phyloP scores from a whole-genome alignment of 163 green algal species.

The Chlamydomonas reinhardtii region DNA sequence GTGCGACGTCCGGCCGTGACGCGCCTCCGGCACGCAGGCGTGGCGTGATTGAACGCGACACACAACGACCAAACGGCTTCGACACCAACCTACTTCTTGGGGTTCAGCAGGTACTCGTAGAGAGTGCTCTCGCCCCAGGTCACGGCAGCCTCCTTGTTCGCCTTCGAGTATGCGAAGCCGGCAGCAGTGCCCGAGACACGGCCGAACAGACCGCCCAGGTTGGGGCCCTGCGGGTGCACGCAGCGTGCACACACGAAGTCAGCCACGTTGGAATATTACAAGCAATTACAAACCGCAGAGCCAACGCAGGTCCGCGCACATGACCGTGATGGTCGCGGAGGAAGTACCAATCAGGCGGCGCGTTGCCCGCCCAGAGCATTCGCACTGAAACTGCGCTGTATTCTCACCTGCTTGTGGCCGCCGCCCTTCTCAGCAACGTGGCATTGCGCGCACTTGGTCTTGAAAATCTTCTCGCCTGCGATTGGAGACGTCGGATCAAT shows the following conservation, averaged over 20 bases:
- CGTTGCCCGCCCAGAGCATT: too few relatives aligned
- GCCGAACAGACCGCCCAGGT: conserved; percentile 68
- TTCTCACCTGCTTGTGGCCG: conserved; percentile 95
- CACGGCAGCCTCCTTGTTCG: conserved; percentile 97
- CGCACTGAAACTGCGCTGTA: too few relatives aligned
- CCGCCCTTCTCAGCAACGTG: conserved; percentile 92
- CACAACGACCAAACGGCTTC: neutral
- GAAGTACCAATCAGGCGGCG: conserved; percentile 5
- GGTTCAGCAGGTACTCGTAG: conserved; percentile 90
- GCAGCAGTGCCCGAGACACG: conserved; percentile 64
- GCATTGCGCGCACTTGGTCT: conserved; percentile 98
- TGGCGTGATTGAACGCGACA: too few relatives aligned
- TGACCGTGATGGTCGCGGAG: too few relatives aligned
- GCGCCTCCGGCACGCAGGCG: too few relatives aligned
- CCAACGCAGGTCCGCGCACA: too few relatives aligned
- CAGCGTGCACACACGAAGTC: neutral
- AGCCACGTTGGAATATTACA: neutral
- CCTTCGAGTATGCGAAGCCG: conserved; percentile 97
- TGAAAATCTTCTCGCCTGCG: conserved; percentile 94
- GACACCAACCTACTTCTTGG: conserved; percentile 92
- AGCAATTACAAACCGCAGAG: neutral
- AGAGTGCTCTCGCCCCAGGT: conserved; percentile 96
- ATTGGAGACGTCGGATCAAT: neutral
- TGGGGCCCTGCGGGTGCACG: conserved; percentile 59
- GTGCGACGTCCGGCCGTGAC: too few relatives aligned